Conservation (phyloP, 768 basidiomycete genomes). For the Mrakia hoshinonis region DNA sequence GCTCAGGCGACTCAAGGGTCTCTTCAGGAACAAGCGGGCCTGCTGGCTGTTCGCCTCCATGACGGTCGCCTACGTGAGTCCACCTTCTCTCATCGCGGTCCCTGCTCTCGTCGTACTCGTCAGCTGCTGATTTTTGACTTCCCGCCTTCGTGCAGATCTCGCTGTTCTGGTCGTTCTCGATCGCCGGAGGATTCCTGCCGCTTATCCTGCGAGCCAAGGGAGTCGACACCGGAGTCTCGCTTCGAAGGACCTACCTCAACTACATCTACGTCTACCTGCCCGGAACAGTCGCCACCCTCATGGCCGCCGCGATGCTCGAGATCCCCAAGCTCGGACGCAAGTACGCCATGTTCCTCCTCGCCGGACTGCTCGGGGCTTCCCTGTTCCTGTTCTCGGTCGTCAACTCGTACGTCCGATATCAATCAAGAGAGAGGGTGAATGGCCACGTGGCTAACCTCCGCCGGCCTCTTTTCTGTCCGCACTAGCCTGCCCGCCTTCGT, state of each 20-base stretch:
- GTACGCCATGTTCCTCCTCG: slow-evolving; percentile 10
- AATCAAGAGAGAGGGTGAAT: too few species aligned
- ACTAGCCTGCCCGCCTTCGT: slow-evolving; percentile 13
- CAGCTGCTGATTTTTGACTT: neutral
- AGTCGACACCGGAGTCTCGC: neutral
- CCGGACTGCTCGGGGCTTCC: slow-evolving; percentile 19
- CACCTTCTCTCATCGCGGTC: slow-evolving; percentile 22
- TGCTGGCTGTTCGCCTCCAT: slow-evolving; percentile 38
- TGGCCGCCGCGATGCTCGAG: slow-evolving; percentile 12
- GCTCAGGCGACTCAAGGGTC: slow-evolving; percentile 39
- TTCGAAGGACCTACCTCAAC: slow-evolving; percentile 38
- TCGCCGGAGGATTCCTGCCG: slow-evolving; percentile 41
- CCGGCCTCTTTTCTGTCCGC: too few species aligned
- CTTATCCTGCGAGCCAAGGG: slow-evolving; percentile 29
- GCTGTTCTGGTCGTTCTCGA: slow-evolving; percentile 37
- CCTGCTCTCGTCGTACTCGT: too few species aligned
- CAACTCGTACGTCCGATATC: too few species aligned
- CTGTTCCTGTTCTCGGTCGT: slow-evolving; percentile 20
- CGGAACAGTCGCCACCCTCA: slow-evolving; percentile 9
- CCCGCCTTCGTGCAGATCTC: slow-evolving; percentile 19
- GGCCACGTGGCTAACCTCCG: too few species aligned
- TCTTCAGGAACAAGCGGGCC: slow-evolving; percentile 38
- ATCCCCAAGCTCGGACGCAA: slow-evolving; percentile 16
- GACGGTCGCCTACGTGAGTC: slow-evolving; percentile 39
- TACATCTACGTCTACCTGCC: slow-evolving; percentile 34